Evolutionary conservation across 768 basidiomycete species (phyloP).

Genomic region (Daedalea quercina): DNA sequence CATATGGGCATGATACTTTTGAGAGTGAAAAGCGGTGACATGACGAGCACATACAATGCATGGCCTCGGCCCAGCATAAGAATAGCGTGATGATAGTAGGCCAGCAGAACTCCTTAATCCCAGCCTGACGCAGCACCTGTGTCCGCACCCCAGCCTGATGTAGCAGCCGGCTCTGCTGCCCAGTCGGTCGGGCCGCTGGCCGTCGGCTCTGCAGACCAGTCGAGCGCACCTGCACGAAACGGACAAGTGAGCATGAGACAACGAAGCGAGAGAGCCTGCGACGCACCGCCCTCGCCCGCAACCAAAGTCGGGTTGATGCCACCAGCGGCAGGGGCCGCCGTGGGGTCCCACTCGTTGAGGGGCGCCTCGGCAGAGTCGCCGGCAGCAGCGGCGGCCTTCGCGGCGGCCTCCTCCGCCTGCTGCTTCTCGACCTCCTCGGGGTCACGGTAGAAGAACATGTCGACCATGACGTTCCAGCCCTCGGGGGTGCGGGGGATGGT

Average conservation of each 20-base stretch:
- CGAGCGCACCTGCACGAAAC: slow-evolving; percentile 52
- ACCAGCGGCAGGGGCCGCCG: slow-evolving; percentile 60
- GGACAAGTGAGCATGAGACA: neutral
- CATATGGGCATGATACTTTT: slow-evolving; percentile 17
- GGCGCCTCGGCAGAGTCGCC: slow-evolving; percentile 47
- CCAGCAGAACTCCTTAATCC: slow-evolving; percentile 17
- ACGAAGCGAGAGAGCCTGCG: neutral
- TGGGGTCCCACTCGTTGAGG: slow-evolving; percentile 69
- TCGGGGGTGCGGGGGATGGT: slow-evolving; percentile 87
- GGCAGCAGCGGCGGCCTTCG: slow-evolving; percentile 61
- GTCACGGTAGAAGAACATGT: slow-evolving; percentile 99
- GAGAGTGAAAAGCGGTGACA: slow-evolving; percentile 12
- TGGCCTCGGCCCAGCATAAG: slow-evolving; percentile 14
- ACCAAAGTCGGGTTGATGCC: slow-evolving; percentile 75
- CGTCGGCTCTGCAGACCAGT: slow-evolving; percentile 87
- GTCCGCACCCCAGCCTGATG: slow-evolving; percentile 25
- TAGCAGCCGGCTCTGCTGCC: slow-evolving; percentile 26
- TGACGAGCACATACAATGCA: slow-evolving; percentile 16
- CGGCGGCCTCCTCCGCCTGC: slow-evolving; percentile 87
- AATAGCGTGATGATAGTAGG: slow-evolving; percentile 9
- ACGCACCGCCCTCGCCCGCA: slow-evolving; percentile 47
- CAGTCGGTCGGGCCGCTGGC: slow-evolving; percentile 30
- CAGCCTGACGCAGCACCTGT: slow-evolving; percentile 16
- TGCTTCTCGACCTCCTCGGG: slow-evolving; percentile 99
- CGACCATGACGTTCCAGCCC: slow-evolving; percentile 98